Evolutionary conservation across 2,329 filamentous ascomycete genomes (phyloP).

Genomic region (Fusarium sp.): DNA sequence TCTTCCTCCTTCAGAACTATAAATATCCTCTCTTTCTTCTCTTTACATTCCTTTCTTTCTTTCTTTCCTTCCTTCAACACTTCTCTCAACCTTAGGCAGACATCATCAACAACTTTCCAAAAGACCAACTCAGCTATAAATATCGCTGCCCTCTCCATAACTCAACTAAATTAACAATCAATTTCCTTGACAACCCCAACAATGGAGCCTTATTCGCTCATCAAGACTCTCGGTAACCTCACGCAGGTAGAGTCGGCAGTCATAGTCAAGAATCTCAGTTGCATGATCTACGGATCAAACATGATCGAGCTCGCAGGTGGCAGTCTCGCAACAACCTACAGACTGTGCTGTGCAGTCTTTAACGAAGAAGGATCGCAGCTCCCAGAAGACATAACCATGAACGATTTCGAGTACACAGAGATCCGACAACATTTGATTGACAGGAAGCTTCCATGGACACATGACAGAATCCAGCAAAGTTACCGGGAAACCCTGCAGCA

Average conservation of each 20-base stretch:
- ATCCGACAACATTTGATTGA: not conserved
- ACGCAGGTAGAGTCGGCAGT: not conserved
- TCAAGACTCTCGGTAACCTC: not conserved
- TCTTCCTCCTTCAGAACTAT: too few species aligned
- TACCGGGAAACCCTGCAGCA: slow-evolving; percentile 28
- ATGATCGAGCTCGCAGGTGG: slow-evolving; percentile 11
- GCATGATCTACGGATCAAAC: slow-evolving; percentile 20
- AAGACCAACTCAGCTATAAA: not conserved
- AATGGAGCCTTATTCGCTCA: not conserved
- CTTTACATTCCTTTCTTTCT: too few species aligned
- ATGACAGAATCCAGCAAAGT: not conserved
- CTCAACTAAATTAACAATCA: too few species aligned
- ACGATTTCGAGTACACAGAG: not conserved
- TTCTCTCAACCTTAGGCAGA: not conserved
- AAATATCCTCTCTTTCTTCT: too few species aligned
- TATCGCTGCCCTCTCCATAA: not conserved
- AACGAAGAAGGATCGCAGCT: not conserved
- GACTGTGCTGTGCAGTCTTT: not conserved
- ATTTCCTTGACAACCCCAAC: too few species aligned
- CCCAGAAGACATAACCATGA: not conserved
- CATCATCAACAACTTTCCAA: not conserved
- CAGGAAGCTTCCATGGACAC: too few species aligned
- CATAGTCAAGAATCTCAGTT: not conserved
- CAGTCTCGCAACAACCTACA: not conserved
- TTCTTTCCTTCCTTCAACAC: too few species aligned